Evolutionary conservation across 495 filamentous ascomycete species (phyloP), one percentile per base, ranked within the genome.

Genomic region (Hypoxylon lienhwacheense): DNA sequence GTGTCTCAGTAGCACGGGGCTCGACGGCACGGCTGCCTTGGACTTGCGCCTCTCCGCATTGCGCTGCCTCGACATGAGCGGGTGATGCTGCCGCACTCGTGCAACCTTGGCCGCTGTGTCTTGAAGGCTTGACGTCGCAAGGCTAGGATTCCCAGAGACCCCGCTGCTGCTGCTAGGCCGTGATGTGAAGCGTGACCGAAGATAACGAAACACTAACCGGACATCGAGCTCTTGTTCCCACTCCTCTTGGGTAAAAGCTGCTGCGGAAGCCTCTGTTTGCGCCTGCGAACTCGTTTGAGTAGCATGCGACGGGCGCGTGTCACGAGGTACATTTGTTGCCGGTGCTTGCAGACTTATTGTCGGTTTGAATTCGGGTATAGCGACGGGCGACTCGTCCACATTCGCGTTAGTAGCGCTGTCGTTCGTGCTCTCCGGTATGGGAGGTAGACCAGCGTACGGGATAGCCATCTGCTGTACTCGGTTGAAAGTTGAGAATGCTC

Each of bases 151-250:
- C 4, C 67, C 66, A 19, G 72, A 51, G 1, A 63, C 70, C 16
- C 14, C 45, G 17, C 57, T 29, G 7, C 36, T 44, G 21, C 41
- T 50, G 21, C 32, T 65, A 1, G 65, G 53, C 36, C 68, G 66
- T 55, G 69, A 72, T 40, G 79, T 76, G 67, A 95, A 93, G 55
- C 89, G 88, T 12, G 81, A 85, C 39, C 82, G 79, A 14, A 97
- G 81, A 67, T 90, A 93, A 29, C 84, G 82, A 74, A 96, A 95
- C n/a, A 95, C 84, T 69, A 91, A 85, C 67, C 83, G 83, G 50
- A 95, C 78, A 59, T 95, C 89, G 3, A 95, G 79, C 10, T 90
- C 86, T 26, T 82, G 84, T 65, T 95, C 90, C 91, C 91, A 97
- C 66, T 95, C 91, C 21, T 90, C 86, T 32, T 81, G 78, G 2